Evolutionary conservation across 2,329 filamentous ascomycete genomes (phyloP).

Genomic region (Calonectria hawksworthii): DNA sequence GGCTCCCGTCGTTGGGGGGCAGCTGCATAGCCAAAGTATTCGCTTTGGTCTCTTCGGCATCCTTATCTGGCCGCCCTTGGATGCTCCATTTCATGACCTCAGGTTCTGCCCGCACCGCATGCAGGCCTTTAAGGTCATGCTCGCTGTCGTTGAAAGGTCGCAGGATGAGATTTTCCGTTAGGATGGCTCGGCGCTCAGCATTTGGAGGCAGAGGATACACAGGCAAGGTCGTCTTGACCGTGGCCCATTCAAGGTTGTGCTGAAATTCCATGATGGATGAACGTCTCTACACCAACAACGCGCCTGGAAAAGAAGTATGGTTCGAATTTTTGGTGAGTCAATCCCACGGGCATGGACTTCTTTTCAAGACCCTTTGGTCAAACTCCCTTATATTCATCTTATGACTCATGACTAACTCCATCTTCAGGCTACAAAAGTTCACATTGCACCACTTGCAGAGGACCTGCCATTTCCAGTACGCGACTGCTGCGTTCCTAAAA

Average conservation of each 20-base stretch:
- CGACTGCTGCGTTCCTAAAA: conserved; percentile 14
- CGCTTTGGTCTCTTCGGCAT: conserved; percentile 57
- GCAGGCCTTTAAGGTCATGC: conserved; percentile 64
- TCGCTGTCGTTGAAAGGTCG: conserved; percentile 60
- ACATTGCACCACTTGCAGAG: neutral
- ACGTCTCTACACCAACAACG: neutral
- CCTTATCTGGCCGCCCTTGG: conserved; percentile 57
- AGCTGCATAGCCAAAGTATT: conserved; percentile 49
- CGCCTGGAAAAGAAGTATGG: neutral
- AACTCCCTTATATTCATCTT: neutral
- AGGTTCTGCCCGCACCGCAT: conserved; percentile 67
- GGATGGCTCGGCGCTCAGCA: conserved; percentile 54
- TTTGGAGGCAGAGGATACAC: conserved; percentile 57
- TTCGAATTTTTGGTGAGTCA: neutral
- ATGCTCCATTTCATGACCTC: conserved; percentile 75
- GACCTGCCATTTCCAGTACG: conserved; percentile 1
- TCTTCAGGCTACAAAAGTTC: conserved; percentile 18
- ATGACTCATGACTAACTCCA: conserved; percentile 14
- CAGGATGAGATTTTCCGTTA: conserved; percentile 68
- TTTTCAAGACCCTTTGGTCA: neutral
- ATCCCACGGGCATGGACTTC: neutral
- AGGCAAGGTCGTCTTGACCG: conserved; percentile 65
- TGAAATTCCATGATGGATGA: conserved; percentile 37
- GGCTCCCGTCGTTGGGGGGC: conserved; percentile 63
- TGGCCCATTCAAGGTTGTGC: conserved; percentile 50